Evolutionary conservation across 1,284 basidiomycete genomes (phyloP), one percentile per base, ranked within the genome.

Genomic region (Mixia osmundae): DNA sequence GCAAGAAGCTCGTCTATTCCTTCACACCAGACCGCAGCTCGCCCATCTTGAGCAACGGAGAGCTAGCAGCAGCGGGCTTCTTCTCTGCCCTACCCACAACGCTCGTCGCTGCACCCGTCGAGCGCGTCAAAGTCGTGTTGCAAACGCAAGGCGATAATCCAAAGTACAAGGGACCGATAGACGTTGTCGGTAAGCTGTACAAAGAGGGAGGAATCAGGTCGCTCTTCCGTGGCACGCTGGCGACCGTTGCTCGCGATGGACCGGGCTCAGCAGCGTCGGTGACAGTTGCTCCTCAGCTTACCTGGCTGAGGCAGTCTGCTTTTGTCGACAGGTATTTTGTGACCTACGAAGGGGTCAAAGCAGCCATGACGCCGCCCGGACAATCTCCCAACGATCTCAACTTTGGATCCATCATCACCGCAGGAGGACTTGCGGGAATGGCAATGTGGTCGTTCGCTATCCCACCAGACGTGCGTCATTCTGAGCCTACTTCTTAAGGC

Each of bases 371-470:
- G 30, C 78, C 80, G 16, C 68, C 67, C 30, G 75, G 74, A 22
- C 64, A 74, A 25, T 70, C 71, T 9, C 64, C 78, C 3, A 67
- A 72, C 24, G 72, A 91, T 39, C 66, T 97, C 43, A 80, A 87
- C 52, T 65, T 99, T 25, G 65, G 76, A 30, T 76, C 79, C 21
- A 71, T 97, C 51, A 76, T 95, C 50, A 52, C 87, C 36, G 83
- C 91, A 30, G 91, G 91, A 51, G 89, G 87, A 44, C 72, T 71
- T 37, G 91, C 91, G 6, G 91, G 91, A 52, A 72, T 97, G 24
- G 83, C 85, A 30, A 97, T 97, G 91, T 94, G 87, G 87, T 66
- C 77, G 23, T 65, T 91, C 47, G 85, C 78, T 22, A 89, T 94
- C 47, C 85, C 85, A 36, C 83, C 85, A 32, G 85, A 94, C 59